Percentiles rank a stretch among this genome's conserved stretches.
phyloP scores from a whole-genome alignment of 176 grass and related monocot species.

The Secale cereale region DNA sequence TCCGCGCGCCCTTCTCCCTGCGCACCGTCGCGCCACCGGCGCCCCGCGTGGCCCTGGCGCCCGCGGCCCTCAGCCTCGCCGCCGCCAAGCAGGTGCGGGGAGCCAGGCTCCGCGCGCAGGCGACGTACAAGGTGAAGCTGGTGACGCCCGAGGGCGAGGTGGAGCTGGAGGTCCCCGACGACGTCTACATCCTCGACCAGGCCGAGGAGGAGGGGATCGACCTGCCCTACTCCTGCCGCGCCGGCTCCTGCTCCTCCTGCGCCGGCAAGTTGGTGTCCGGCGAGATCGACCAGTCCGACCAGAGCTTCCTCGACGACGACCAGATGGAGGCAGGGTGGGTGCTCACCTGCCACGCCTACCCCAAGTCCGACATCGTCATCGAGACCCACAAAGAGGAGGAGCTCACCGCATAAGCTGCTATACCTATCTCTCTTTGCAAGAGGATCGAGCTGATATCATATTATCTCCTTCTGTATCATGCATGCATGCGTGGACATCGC shows the following conservation, averaged over 20 bases:
- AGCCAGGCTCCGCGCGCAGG: slow-evolving; percentile 29
- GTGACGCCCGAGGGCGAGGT: slow-evolving; percentile 49
- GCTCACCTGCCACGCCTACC: slow-evolving; percentile 85
- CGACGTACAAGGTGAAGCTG: slow-evolving; percentile 72
- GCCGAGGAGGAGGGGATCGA: slow-evolving; percentile 62
- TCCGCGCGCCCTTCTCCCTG: slow-evolving; percentile 39
- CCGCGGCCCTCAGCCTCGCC: neutral
- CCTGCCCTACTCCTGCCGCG: slow-evolving; percentile 77
- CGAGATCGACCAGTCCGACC: slow-evolving; percentile 64
- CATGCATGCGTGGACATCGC: neutral
- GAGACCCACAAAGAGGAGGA: slow-evolving; percentile 94
- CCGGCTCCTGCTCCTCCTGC: slow-evolving; percentile 73
- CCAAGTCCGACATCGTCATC: slow-evolving; percentile 73
- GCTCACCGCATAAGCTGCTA: slow-evolving; percentile 20
- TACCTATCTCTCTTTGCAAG: neutral
- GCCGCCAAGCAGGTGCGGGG: slow-evolving; percentile 8
- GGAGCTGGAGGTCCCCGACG: slow-evolving; percentile 55
- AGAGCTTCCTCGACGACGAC: slow-evolving; percentile 75
- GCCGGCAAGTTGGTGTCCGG: slow-evolving; percentile 67
- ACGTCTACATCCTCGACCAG: slow-evolving; percentile 62
- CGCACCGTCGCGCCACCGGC: neutral
- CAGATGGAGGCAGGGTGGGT: slow-evolving; percentile 51
- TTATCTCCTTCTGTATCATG: neutral
- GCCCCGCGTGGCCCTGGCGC: neutral
- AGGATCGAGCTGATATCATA: neutral